These are phyloP conservation scores for Diaporthe destruens DNA, from an alignment of 2,329 filamentous ascomycete genomes.

Conservation along the genomic window DNA sequence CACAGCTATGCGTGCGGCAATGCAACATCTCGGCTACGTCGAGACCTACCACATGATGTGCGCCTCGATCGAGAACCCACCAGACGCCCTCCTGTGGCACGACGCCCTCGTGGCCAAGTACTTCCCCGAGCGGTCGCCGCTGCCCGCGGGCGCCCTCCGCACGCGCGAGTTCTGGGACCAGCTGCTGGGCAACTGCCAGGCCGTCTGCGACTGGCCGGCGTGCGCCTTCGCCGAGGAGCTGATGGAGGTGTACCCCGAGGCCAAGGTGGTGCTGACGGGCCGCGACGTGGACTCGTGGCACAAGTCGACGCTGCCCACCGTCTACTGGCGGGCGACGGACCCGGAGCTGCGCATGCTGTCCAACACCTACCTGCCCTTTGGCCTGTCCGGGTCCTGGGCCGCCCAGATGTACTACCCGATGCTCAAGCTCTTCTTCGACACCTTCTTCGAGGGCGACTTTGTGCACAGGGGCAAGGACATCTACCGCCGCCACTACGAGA, in stretches of 20 bases:
- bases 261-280: slow-evolving; percentile 77
- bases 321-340: slow-evolving; percentile 76
- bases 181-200: slow-evolving; percentile 74
- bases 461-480: slow-evolving; percentile 73
- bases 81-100: slow-evolving; percentile 77
- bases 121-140: slow-evolving; percentile 69
- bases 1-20: slow-evolving; percentile 72
- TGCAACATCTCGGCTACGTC: slow-evolving; percentile 74
- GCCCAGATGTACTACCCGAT: slow-evolving; percentile 78
- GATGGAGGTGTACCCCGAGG: slow-evolving; percentile 78
- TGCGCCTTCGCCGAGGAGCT: slow-evolving; percentile 77
- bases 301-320: slow-evolving; percentile 74
- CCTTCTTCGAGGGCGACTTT: slow-evolving; percentile 77
- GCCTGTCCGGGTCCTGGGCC: slow-evolving; percentile 72
- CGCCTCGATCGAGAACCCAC: slow-evolving; percentile 75
- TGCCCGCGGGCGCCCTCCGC: slow-evolving; percentile 49
- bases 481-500: slow-evolving; percentile 55
- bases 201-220: slow-evolving; percentile 77
- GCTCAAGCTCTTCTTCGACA: slow-evolving; percentile 77
- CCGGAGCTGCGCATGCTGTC: slow-evolving; percentile 59
- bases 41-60: slow-evolving; percentile 83
- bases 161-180: slow-evolving; percentile 77
- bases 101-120: slow-evolving; percentile 69
- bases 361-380: slow-evolving; percentile 51
- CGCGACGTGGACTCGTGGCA: slow-evolving; percentile 75